These are phyloP conservation scores for Coriolopsis trogii DNA, from an alignment of 1,284 basidiomycete species.

Conservation along the genomic window DNA sequence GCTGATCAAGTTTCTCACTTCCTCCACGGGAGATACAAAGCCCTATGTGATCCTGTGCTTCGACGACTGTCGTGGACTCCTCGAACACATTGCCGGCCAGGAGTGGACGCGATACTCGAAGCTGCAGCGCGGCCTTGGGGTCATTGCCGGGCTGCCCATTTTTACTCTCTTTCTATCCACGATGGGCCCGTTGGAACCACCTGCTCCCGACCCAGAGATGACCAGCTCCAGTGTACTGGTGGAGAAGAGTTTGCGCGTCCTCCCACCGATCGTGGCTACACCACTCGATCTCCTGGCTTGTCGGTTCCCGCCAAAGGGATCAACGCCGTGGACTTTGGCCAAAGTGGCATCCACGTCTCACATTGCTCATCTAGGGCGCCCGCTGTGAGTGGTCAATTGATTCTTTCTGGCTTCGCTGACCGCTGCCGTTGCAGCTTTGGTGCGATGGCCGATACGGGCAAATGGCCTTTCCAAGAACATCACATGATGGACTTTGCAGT, in stretches of 20 bases:
- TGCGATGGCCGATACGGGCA: constrained; percentile 5
- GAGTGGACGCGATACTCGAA: background rate
- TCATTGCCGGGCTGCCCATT: background rate
- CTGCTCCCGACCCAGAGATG: background rate
- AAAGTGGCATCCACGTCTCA: background rate
- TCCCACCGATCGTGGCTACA: background rate
- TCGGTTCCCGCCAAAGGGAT: background rate
- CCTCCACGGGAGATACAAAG: background rate
- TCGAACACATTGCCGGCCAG: too few species aligned
- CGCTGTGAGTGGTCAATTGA: background rate
- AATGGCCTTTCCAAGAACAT: constrained; percentile 16
- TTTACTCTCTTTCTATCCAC: constrained; percentile 1
- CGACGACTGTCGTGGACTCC: background rate
- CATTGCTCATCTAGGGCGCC: background rate
- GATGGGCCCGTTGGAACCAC: background rate
- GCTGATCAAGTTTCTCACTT: background rate
- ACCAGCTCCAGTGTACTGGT: background rate
- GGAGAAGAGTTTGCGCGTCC: background rate
- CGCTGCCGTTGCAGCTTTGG: constrained; percentile 4
- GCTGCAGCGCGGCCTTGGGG: background rate
- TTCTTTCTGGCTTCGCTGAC: background rate
- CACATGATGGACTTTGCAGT: background rate
- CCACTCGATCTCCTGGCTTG: background rate
- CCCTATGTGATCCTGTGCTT: background rate
- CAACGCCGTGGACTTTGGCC: background rate